Evolutionary conservation across 768 basidiomycete species (phyloP).

Genomic region (Pholiota microspora): DNA sequence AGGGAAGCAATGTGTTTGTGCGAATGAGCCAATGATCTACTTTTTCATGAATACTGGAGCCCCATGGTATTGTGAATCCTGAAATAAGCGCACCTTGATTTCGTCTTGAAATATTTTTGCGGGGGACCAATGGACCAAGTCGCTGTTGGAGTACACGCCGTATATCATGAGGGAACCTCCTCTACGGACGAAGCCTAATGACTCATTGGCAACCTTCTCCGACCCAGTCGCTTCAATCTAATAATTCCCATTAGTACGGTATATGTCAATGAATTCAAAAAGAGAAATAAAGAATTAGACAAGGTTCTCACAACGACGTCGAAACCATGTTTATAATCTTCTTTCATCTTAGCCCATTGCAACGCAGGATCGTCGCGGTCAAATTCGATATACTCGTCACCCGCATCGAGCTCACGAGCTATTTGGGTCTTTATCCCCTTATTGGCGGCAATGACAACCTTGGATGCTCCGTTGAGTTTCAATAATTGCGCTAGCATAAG

Average conservation of each 20-base stretch:
- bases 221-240: constrained; percentile 60
- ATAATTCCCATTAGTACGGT: neutral
- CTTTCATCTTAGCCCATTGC: constrained; percentile 78
- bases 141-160: constrained; percentile 86
- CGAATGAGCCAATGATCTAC: constrained; percentile 88
- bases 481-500: constrained; percentile 85
- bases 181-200: constrained; percentile 87
- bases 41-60: constrained; percentile 3
- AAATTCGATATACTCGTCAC: constrained; percentile 82
- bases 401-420: constrained; percentile 74
- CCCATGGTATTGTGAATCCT: neutral
- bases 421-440: constrained; percentile 89
- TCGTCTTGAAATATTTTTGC: constrained; percentile 78
- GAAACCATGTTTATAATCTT: constrained; percentile 82
- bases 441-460: constrained; percentile 82
- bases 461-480: constrained; percentile 81
- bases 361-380: constrained; percentile 69
- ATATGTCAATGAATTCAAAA: neutral
- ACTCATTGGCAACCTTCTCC: constrained; percentile 79
- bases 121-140: constrained; percentile 82
- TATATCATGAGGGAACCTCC: constrained; percentile 87
- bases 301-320: constrained; percentile 60
- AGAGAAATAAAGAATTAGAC: constrained; percentile 7
- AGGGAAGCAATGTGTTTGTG: constrained; percentile 88
- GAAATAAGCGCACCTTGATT: constrained; percentile 32